Evolutionary conservation across 305 asterid species (phyloP), one percentile per base, ranked within the genome.

Genomic region (Fraxinus latifolia): DNA sequence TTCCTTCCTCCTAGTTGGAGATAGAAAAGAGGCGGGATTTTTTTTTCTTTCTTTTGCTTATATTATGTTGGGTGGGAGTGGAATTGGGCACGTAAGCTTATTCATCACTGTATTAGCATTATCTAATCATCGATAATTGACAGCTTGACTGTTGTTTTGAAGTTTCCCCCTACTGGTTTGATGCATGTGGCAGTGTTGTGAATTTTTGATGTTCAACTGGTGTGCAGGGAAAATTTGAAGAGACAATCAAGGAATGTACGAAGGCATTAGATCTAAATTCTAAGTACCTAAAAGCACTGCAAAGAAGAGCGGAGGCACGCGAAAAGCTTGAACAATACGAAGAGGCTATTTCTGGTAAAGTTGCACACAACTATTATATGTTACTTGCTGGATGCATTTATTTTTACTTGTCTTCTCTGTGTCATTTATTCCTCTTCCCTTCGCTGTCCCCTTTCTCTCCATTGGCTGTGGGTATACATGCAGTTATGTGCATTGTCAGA

Each of bases 281-380:
- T 32, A 83, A 76, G 0, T 89, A 87, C 81, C 1, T 81, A 23
- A 89, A 84, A 76, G 90, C 80, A 29, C 78, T 89, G 86, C 80
- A 78, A 39, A 87, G 91, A 87, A 87, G 91, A 83, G 91, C 84
- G 23, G 91, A 87, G 85, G 90, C 91, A 7, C 84, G 79, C 39
- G 89, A 89, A 81, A 89, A 82, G 74, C 87, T 89, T 71, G 91
- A 87, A 73, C 88, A 89, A 58, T 89, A 78, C 42, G 91, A 89
- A 17, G 89, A 85, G 82, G 87, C 90, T 36, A 85, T 89, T 55
- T 42, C 84, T 31, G 91, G 91, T 89, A 82, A 79, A 21, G 67
- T 78, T 44, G 81, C n/a, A 67, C 65, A 60, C 47, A 76, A 79
- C 17, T 74, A 23, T 53, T 27, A 72, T 17, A 6, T 76, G 15